A percentile compares a stretch with the other conserved stretches of the same genome.
Evolutionary conservation across 805 yeast species (phyloP).

Genomic region (Barnettozyma sucrosica): DNA sequence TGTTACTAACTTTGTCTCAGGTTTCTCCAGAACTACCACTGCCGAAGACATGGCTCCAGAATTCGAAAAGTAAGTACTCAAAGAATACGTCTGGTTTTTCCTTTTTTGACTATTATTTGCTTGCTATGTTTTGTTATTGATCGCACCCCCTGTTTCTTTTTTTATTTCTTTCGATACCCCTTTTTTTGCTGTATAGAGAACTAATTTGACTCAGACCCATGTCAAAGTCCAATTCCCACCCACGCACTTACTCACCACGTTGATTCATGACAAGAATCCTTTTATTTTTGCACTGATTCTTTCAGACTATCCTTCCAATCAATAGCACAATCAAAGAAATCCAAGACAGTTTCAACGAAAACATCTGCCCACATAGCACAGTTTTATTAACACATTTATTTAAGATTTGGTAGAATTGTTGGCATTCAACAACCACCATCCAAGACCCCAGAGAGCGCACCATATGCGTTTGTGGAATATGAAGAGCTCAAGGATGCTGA

Average conservation of each 20-base stretch:
- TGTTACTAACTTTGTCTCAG: slow-evolving; percentile 20
- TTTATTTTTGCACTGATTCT: not conserved
- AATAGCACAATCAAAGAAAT: slow-evolving; percentile 4
- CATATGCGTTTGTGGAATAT: slow-evolving; percentile 61
- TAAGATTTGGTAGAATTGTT: slow-evolving; percentile 49
- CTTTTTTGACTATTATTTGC: slow-evolving; percentile 3
- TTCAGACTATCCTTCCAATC: not conserved
- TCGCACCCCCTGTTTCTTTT: not conserved
- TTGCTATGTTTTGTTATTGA: not conserved
- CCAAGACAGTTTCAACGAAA: not conserved
- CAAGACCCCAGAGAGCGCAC: slow-evolving; percentile 50
- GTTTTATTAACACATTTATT: not conserved
- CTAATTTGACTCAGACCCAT: slow-evolving; percentile 8
- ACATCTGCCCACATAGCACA: not conserved
- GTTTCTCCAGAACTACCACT: slow-evolving; percentile 43
- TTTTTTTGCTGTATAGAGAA: slow-evolving; percentile 1
- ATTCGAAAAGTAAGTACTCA: slow-evolving; percentile 50
- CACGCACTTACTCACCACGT: not conserved
- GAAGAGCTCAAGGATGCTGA: slow-evolving; percentile 47
- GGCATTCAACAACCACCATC: slow-evolving; percentile 62
- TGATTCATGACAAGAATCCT: not conserved
- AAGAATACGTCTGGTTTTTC: slow-evolving; percentile 5
- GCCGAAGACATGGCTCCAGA: slow-evolving; percentile 55
- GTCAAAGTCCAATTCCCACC: slow-evolving; percentile 4
- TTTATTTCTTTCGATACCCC: not conserved